Conservation (phyloP, 1,139 yeast species). For the Sugiyamaella xylanicola region DNA sequence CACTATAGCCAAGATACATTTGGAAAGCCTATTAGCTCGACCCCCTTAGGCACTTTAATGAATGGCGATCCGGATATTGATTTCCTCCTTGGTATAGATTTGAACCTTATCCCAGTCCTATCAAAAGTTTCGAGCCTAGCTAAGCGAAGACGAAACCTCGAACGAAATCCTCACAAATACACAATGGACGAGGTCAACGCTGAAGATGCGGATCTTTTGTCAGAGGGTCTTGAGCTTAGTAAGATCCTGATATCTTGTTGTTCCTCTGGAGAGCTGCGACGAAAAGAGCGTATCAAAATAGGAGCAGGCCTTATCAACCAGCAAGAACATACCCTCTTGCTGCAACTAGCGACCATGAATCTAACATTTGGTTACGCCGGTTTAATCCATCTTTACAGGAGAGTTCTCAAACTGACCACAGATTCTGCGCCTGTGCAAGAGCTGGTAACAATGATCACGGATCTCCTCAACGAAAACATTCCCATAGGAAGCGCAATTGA, state of each 20-base stretch:
- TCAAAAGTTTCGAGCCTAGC: slow-evolving; percentile 52
- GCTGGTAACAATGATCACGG: slow-evolving; percentile 47
- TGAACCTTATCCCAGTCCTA: slow-evolving; percentile 52
- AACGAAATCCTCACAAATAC: slow-evolving; percentile 22
- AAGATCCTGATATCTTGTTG: slow-evolving; percentile 33
- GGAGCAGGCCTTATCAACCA: slow-evolving; percentile 1
- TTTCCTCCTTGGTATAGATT: slow-evolving; percentile 56
- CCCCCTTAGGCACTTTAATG: slow-evolving; percentile 13
- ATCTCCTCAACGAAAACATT: slow-evolving; percentile 45
- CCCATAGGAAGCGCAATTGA: slow-evolving; percentile 53
- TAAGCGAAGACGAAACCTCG: slow-evolving; percentile 37
- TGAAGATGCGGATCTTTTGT: slow-evolving; percentile 28
- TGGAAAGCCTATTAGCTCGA: not conserved
- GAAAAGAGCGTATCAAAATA: slow-evolving; percentile 27
- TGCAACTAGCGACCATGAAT: slow-evolving; percentile 52
- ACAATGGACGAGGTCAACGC: slow-evolving; percentile 16
- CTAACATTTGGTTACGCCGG: slow-evolving; percentile 55
- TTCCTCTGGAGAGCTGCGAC: slow-evolving; percentile 24
- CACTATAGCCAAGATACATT: slow-evolving; percentile 7
- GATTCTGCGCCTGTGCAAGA: slow-evolving; percentile 50
- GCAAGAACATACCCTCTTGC: slow-evolving; percentile 16
- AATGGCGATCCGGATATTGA: slow-evolving; percentile 47
- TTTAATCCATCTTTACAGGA: slow-evolving; percentile 53
- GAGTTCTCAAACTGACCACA: slow-evolving; percentile 51
- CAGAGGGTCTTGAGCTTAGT: slow-evolving; percentile 36